phyloP scores from a whole-genome alignment of 768 basidiomycete genomes.

The Leccinum barrowsii region DNA sequence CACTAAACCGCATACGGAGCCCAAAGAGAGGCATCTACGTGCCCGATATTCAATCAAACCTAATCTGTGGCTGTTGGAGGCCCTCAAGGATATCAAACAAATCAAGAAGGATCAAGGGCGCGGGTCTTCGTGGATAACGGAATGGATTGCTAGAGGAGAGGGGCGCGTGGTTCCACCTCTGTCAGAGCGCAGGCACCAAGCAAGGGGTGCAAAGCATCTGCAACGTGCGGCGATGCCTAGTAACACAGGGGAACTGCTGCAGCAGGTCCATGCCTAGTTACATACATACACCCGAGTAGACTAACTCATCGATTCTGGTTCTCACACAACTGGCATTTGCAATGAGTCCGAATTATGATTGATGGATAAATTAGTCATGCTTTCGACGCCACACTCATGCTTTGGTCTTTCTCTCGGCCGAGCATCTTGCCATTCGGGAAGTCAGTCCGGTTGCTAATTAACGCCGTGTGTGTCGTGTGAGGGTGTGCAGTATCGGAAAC shows the following conservation, averaged over 20 bases:
- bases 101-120: slow-evolving; percentile 29
- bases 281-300: slow-evolving; percentile 2
- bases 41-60: slow-evolving; percentile 32
- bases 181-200: slow-evolving; percentile 13
- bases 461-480: not conserved
- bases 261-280: slow-evolving; percentile 6
- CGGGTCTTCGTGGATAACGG: slow-evolving; percentile 26
- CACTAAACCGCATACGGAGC: slow-evolving; percentile 16
- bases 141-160: slow-evolving; percentile 24
- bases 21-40: slow-evolving; percentile 16
- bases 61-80: slow-evolving; percentile 36
- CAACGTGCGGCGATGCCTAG: slow-evolving; percentile 1
- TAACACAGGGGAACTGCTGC: not conserved
- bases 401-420: not conserved
- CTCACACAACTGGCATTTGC: not conserved
- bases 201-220: slow-evolving; percentile 4
- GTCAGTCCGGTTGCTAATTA: not conserved
- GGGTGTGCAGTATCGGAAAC: slow-evolving; percentile 1
- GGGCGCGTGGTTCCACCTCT: slow-evolving; percentile 19
- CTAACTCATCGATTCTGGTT: not conserved
- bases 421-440: not conserved
- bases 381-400: not conserved
- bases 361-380: not conserved
- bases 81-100: slow-evolving; percentile 35
- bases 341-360: not conserved